These are phyloP conservation scores for Circinella minor DNA, from an alignment of 371 early-diverging fungal genomes.

Conservation along the genomic window DNA sequence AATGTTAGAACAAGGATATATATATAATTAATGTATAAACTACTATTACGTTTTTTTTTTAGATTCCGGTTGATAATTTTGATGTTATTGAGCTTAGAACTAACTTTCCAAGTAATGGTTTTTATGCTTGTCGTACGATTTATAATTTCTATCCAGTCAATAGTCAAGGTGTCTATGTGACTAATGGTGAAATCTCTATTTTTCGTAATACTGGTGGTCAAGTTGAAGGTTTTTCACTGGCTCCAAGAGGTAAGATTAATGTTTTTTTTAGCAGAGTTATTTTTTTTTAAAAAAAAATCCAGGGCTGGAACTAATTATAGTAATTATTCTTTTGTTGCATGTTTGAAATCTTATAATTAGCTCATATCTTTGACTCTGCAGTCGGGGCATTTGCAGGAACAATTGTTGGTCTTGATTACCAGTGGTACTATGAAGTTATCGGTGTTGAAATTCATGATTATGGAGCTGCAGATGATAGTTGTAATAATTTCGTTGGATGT, in stretches of 20 bases:
- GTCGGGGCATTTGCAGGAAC: constrained; percentile 31
- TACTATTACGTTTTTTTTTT: not conserved
- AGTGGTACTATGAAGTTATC: not conserved
- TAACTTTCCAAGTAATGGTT: constrained; percentile 11
- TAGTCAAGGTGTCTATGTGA: constrained; percentile 1
- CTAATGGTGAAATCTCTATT: constrained; percentile 15
- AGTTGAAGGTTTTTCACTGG: constrained; percentile 24
- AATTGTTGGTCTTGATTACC: constrained; percentile 22
- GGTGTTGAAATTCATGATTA: constrained; percentile 25
- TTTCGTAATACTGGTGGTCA: constrained; percentile 21
- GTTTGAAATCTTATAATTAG: not conserved
- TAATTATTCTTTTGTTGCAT: not conserved
- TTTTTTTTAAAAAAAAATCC: too few relatives aligned
- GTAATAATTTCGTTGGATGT: constrained; percentile 20
- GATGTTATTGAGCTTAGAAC: constrained; percentile 10
- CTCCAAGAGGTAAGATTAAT: constrained; percentile 26
- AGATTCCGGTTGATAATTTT: constrained; percentile 25
- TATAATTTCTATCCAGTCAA: constrained; percentile 33
- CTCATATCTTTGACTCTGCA: constrained; percentile 18
- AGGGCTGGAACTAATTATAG: not conserved
- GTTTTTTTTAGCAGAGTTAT: not conserved
- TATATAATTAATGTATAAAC: not conserved
- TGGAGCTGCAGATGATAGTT: not conserved
- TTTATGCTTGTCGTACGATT: constrained; percentile 16
- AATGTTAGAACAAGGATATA: too few relatives aligned